Base-by-base conservation (phyloP, 169 alveolate genomes). In the Amoebophrya sp. region DNA sequence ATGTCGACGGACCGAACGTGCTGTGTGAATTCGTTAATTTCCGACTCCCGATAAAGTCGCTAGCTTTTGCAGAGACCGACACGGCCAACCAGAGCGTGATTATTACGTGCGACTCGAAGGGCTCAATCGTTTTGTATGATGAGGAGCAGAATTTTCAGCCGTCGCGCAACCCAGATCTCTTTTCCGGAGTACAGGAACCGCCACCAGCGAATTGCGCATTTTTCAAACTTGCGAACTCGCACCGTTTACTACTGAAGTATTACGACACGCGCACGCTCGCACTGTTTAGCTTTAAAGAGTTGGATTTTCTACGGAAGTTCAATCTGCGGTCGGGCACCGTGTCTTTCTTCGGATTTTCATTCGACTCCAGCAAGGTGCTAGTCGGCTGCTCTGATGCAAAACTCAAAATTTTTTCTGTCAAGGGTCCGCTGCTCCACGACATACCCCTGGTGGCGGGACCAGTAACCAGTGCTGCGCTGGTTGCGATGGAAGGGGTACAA, bases 391-490 rank as follows among this genome's bases (percentile, higher is more conserved):
- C 83, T 6, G 33, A 65, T 36, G 83, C 83, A 36, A 65, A 65
- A 36, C 26, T 65, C 33, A 65, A 65, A 26, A 18, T 65, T 6
- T 65, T 65, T 65, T 65, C 83, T 6, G 83, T 65, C 38, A 65
- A 65, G n/a, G 83, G 83, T 0, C 83, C 83, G 83, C 83, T 65
- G 83, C 83, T 65, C 36, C 26, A 65, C 83, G 83, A 65, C 83
- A 65, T 65, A 1, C 83, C 83, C 83, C 26, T 65, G 26, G 83
- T 65, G 39, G 83, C 83, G 36, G 83, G 83, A 36, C 2, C 26
- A 36, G 83, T 65, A 10, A 6, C 83, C 83, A 36, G 39, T 6
- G 83, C 26, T 29, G 2, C 83, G 33, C 83, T 65, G 39, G 83
- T 65, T n/a, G n/a, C n/a, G n/a, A n/a, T n/a, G n/a, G n/a, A n/a